A percentile compares a stretch with the other conserved stretches of the same genome.
Conservation (phyloP, 1,284 basidiomycete genomes). For the Gymnopus androsaceus region DNA sequence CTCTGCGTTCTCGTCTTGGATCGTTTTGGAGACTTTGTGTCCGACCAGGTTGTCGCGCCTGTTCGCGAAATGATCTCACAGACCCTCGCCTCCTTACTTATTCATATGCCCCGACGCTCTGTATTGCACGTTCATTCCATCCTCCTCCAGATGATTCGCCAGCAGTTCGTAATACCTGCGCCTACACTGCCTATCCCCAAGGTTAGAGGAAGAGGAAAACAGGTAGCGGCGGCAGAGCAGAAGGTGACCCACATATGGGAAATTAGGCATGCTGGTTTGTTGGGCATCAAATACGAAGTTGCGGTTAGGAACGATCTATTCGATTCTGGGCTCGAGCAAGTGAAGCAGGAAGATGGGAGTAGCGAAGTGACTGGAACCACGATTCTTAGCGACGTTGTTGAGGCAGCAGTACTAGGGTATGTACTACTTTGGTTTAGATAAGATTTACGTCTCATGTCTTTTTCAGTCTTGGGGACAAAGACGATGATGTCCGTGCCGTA, state of each 20-base stretch:
- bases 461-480: slow-evolving; percentile 80
- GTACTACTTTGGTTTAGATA: slow-evolving; percentile 23
- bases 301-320: slow-evolving; percentile 89
- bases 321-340: slow-evolving; percentile 34
- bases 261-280: slow-evolving; percentile 92
- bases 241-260: slow-evolving; percentile 84
- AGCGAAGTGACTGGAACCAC: slow-evolving; percentile 43
- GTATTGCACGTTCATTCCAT: slow-evolving; percentile 82
- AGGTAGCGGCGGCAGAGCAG: slow-evolving; percentile 44
- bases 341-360: slow-evolving; percentile 39
- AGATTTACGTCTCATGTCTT: slow-evolving; percentile 7
- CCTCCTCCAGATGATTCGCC: slow-evolving; percentile 91
- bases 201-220: slow-evolving; percentile 36
- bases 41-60: slow-evolving; percentile 96
- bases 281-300: slow-evolving; percentile 98
- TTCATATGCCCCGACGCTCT: slow-evolving; percentile 81
- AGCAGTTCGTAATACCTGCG: slow-evolving; percentile 63
- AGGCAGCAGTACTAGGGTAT: slow-evolving; percentile 86
- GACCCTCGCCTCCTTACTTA: slow-evolving; percentile 86
- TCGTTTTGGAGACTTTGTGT: slow-evolving; percentile 96
- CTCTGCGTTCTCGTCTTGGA: slow-evolving; percentile 94
- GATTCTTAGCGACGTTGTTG: slow-evolving; percentile 77
- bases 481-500: slow-evolving; percentile 96
- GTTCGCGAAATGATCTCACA: slow-evolving; percentile 97
- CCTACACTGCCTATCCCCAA: slow-evolving; percentile 30